Evolutionary conservation across 2,329 filamentous ascomycete species (phyloP).

Genomic region (Aspergillus ibericus): DNA sequence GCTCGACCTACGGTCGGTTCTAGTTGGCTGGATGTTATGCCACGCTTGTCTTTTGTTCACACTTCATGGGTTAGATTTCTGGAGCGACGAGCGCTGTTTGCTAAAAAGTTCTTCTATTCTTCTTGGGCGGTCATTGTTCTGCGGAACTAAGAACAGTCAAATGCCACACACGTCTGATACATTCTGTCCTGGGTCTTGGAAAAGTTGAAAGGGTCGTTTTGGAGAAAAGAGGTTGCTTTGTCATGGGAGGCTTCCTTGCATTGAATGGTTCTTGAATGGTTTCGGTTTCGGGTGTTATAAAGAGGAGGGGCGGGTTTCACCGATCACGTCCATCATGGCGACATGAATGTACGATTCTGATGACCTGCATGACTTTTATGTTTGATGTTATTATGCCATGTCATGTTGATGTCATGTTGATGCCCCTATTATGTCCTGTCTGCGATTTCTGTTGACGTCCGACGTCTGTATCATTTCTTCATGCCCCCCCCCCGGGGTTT

Average conservation of each 20-base stretch:
- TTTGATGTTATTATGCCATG: constrained; percentile 14
- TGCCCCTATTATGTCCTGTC: constrained; percentile 8
- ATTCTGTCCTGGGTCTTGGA: constrained; percentile 8
- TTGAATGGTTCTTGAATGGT: constrained; percentile 15
- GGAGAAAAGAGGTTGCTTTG: constrained; percentile 6
- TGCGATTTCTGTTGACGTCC: constrained; percentile 8
- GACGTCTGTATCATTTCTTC: constrained; percentile 21
- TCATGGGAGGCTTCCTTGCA: constrained; percentile 22
- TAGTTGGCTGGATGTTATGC: constrained; percentile 7
- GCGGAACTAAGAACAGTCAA: constrained; percentile 7
- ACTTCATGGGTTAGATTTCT: constrained; percentile 1
- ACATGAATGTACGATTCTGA: constrained; percentile 31
- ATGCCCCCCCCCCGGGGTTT: constrained; percentile 13
- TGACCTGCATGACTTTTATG: constrained; percentile 25
- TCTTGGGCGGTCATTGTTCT: constrained; percentile 16
- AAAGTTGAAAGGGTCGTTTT: constrained; percentile 18
- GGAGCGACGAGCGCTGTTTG: constrained; percentile 1
- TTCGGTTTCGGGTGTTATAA: constrained; percentile 17
- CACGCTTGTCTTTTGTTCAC: neutral
- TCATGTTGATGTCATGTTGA: constrained; percentile 12
- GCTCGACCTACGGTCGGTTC: constrained; percentile 37
- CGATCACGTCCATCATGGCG: constrained; percentile 27
- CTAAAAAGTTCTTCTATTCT: constrained; percentile 15
- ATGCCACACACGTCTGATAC: neutral
- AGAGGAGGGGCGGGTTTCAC: constrained; percentile 20